These are phyloP conservation scores for Paecilomyces formosus DNA, from an alignment of 2,329 filamentous ascomycete genomes.

Conservation along the genomic window DNA sequence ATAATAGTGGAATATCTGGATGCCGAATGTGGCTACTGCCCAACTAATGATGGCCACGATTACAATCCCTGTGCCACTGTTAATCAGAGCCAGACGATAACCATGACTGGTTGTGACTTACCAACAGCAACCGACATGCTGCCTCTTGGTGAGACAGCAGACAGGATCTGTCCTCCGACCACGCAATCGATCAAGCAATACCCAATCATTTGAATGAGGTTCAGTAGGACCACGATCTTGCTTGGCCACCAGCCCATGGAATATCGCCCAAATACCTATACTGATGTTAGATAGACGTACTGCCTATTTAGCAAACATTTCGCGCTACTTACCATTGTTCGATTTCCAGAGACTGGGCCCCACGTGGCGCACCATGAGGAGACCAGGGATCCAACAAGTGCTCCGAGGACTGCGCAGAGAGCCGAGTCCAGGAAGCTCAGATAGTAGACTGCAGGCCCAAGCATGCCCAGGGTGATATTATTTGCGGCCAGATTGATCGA, in stretches of 20 bases:
- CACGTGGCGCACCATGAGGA: conserved; percentile 56
- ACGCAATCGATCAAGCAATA: conserved; percentile 59
- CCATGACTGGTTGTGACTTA: conserved; percentile 8
- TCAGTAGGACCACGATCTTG: conserved; percentile 56
- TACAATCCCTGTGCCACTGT: conserved; percentile 42
- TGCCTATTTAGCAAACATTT: too few species aligned
- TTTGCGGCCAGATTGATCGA: conserved; percentile 57
- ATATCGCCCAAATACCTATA: conserved; percentile 50
- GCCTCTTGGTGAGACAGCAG: conserved; percentile 53
- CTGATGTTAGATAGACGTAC: background rate
- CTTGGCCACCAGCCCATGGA: conserved; percentile 60
- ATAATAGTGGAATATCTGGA: conserved; percentile 60
- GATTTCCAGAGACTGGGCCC: conserved; percentile 54
- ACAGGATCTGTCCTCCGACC: conserved; percentile 61
- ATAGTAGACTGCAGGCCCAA: conserved; percentile 52
- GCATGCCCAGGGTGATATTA: conserved; percentile 58
- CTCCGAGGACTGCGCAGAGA: conserved; percentile 51
- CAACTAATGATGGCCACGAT: conserved; percentile 57
- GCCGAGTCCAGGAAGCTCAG: conserved; percentile 52
- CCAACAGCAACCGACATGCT: conserved; percentile 58
- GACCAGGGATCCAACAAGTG: conserved; percentile 46
- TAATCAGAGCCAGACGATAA: background rate
- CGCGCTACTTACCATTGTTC: conserved; percentile 45
- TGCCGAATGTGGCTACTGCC: conserved; percentile 60
- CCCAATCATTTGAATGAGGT: conserved; percentile 55